phyloP scores from a whole-genome alignment of 2,329 filamentous ascomycete genomes.

The Diplodia intermedia region DNA sequence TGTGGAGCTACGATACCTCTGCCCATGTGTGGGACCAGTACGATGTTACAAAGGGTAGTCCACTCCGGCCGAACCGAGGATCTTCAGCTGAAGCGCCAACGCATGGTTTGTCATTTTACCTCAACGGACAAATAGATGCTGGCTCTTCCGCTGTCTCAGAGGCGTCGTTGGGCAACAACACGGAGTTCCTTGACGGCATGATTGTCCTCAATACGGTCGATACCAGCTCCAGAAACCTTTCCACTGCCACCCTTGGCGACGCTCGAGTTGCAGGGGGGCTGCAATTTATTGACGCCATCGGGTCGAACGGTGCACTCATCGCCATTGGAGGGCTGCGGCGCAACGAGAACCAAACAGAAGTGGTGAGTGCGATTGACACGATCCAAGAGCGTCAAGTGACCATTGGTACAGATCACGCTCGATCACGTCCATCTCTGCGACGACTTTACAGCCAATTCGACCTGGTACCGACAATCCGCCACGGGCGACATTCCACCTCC shows the following conservation, averaged over 20 bases:
- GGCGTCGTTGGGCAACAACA: slow-evolving; percentile 34
- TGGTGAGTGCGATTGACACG: no score
- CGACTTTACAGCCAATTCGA: slow-evolving; percentile 41
- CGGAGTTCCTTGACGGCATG: slow-evolving; percentile 48
- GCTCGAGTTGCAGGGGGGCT: slow-evolving; percentile 50
- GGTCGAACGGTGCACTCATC: slow-evolving; percentile 49
- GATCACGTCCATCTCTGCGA: slow-evolving; percentile 52
- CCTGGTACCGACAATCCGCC: slow-evolving; percentile 55
- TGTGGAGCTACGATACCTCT: slow-evolving; percentile 30
- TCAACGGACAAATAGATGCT: slow-evolving; percentile 50
- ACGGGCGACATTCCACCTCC: slow-evolving; percentile 51
- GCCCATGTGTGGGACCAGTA: slow-evolving; percentile 34
- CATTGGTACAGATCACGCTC: slow-evolving; percentile 40
- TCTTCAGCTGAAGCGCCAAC: slow-evolving; percentile 48
- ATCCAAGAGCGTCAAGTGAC: no score
- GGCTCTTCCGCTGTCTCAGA: slow-evolving; percentile 41
- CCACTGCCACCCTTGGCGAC: slow-evolving; percentile 42
- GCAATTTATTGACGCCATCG: slow-evolving; percentile 48
- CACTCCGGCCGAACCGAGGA: slow-evolving; percentile 44
- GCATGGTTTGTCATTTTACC: slow-evolving; percentile 48
- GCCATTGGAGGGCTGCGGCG: slow-evolving; percentile 46
- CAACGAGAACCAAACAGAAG: background rate
- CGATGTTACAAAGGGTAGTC: slow-evolving; percentile 37
- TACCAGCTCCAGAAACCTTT: slow-evolving; percentile 47
- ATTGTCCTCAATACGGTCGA: slow-evolving; percentile 49